Evolutionary conservation across 345 rosid genomes (phyloP).

Genomic region (Lepidium aucheri): DNA sequence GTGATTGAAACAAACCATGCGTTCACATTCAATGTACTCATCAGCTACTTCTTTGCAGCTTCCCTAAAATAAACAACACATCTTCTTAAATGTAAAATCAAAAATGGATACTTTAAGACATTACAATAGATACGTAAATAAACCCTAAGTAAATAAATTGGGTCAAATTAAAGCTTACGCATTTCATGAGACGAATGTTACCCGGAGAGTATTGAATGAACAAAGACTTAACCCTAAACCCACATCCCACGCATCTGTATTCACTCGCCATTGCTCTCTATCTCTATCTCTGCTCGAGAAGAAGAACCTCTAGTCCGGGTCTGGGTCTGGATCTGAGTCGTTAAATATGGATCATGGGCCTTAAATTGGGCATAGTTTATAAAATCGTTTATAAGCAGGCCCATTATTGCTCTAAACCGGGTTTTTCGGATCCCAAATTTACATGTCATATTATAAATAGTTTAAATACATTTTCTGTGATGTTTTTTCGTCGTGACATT

Average conservation of each 20-base stretch:
- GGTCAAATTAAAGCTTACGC: conserved; percentile 36
- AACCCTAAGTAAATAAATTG: not conserved
- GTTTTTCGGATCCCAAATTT: not conserved
- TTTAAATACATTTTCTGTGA: not conserved
- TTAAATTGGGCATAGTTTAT: not conserved
- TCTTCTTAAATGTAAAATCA: not conserved
- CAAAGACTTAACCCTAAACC: conserved; percentile 45
- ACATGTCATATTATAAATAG: not conserved
- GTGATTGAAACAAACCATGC: conserved; percentile 43
- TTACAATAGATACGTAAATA: not conserved
- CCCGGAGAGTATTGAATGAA: conserved; percentile 75
- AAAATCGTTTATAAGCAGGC: not conserved
- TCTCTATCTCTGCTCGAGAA: not conserved
- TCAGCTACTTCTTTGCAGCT: conserved; percentile 70
- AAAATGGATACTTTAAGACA: conserved; percentile 5
- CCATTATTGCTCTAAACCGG: not conserved
- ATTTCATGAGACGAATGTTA: conserved; percentile 79
- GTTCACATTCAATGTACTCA: conserved; percentile 75
- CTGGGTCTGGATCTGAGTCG: not conserved
- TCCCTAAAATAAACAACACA: conserved; percentile 31
- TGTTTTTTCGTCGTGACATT: not conserved
- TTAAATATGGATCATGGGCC: not conserved
- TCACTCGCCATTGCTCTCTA: conserved; percentile 23
- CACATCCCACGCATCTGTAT: conserved; percentile 64
- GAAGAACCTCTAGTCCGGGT: not conserved